These are phyloP conservation scores for Berberis thunbergii DNA, from an alignment of 164 flowering plant genomes.

Conservation along the genomic window DNA sequence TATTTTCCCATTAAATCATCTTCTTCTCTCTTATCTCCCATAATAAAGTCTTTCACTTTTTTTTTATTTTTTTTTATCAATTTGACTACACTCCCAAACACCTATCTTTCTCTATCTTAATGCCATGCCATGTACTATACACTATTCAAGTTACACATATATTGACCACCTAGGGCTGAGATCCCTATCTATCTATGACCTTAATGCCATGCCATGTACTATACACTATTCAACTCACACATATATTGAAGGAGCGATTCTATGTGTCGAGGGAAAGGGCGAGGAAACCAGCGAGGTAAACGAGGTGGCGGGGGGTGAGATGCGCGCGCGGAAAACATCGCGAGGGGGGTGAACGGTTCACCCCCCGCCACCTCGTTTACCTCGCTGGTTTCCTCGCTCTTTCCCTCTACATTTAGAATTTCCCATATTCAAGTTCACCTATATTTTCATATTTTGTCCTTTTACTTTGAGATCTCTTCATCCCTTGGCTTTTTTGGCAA, in stretches of 20 bases:
- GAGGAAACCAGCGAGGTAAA: no score
- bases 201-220: neutral
- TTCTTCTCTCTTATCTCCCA: neutral
- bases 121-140: neutral
- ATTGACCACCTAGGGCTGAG: conserved; percentile 8
- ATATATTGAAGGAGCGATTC: no score
- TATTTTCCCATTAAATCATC: neutral
- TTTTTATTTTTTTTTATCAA: conserved; percentile 24
- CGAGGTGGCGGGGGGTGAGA: no score
- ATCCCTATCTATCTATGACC: conserved; percentile 8
- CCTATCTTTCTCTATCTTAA: conserved; percentile 7
- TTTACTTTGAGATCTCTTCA: conserved; percentile 16
- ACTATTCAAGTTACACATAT: conserved; percentile 20
- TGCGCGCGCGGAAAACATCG: no score
- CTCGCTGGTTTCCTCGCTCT: no score
- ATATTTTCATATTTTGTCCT: conserved; percentile 22
- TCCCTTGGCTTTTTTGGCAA: conserved; percentile 20
- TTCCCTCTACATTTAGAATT: no score
- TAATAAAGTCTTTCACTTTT: neutral
- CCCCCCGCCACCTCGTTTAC: no score
- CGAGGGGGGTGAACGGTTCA: no score
- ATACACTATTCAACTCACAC: no score
- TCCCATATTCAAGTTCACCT: neutral
- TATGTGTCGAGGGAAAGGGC: no score
- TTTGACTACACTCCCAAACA: conserved; percentile 31